phyloP scores from a whole-genome alignment of 257 asterid genomes.

The Euphrasia confusa region DNA sequence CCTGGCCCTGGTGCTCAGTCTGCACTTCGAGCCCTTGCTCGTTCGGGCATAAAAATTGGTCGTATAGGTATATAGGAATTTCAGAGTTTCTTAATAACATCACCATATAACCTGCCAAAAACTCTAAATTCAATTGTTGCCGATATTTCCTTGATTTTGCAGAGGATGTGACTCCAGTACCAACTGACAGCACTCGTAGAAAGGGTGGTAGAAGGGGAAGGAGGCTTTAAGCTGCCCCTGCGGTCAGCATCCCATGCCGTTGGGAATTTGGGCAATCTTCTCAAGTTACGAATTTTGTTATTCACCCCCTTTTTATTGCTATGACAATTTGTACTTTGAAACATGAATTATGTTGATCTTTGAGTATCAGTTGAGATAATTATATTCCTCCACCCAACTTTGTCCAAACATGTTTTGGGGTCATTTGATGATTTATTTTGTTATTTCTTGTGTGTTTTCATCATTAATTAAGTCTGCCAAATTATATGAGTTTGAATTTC shows the following conservation, averaged over 20 bases:
- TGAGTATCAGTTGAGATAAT: not conserved
- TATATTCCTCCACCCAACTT: no score
- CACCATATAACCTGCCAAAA: not conserved
- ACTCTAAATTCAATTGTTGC: not conserved
- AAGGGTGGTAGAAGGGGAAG: constrained; percentile 97
- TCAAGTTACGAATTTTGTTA: constrained; percentile 14
- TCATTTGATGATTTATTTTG: not conserved
- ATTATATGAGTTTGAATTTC: no score
- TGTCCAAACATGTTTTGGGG: no score
- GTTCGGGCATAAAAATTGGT: constrained; percentile 94
- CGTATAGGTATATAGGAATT: constrained; percentile 54
- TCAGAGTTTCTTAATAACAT: not conserved
- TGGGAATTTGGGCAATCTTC: constrained; percentile 5
- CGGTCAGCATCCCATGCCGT: not conserved
- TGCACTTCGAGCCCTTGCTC: constrained; percentile 90
- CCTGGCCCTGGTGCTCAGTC: constrained; percentile 98
- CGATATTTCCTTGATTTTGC: constrained; percentile 16
- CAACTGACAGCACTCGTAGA: constrained; percentile 85
- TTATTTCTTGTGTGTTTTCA: no score
- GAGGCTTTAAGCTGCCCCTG: constrained; percentile 43
- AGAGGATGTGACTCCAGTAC: constrained; percentile 94
- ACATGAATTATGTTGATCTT: constrained; percentile 15
- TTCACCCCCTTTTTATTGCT: not conserved
- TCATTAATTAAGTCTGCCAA: no score
- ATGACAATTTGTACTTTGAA: constrained; percentile 18